Evolutionary conservation across 176 grass and related monocot genomes (phyloP).

Genomic region (Alloteropsis semialata): DNA sequence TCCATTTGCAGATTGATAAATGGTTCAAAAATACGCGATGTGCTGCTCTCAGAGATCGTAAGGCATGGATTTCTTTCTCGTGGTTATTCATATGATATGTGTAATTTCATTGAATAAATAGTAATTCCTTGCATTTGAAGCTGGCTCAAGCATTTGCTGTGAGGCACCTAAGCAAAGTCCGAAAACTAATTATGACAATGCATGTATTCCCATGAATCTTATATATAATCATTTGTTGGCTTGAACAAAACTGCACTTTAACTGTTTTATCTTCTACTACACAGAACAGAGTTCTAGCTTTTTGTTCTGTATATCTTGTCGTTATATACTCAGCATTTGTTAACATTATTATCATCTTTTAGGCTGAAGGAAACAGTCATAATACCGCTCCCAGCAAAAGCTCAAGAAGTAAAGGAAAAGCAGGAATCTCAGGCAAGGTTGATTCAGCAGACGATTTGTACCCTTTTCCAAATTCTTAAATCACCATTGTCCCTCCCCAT

Average conservation of each 20-base stretch:
- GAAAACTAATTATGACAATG: background rate
- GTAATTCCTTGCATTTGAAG: background rate
- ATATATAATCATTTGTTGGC: slow-evolving; percentile 2
- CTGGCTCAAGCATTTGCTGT: background rate
- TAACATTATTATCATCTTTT: slow-evolving; percentile 18
- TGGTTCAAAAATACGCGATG: slow-evolving; percentile 99
- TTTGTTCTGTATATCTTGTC: background rate
- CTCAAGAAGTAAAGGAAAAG: slow-evolving; percentile 34
- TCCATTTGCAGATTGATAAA: slow-evolving; percentile 69
- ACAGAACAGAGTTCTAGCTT: background rate
- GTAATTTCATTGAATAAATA: slow-evolving; percentile 12
- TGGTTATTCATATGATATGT: slow-evolving; percentile 18
- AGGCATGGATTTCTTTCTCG: slow-evolving; percentile 54
- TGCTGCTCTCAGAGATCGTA: slow-evolving; percentile 81
- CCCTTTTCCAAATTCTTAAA: slow-evolving; percentile 32
- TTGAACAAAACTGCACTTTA: background rate
- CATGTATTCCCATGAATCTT: slow-evolving; percentile 3
- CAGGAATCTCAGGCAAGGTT: slow-evolving; percentile 45
- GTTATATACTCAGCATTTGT: background rate
- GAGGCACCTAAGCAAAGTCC: background rate
- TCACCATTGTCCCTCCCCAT: slow-evolving; percentile 38
- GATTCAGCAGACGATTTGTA: slow-evolving; percentile 41
- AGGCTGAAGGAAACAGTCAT: slow-evolving; percentile 29
- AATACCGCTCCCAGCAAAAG: slow-evolving; percentile 28
- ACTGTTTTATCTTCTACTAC: background rate